Base-by-base conservation (phyloP, 805 yeast species). In the Debaryomyces tyrocola region DNA sequence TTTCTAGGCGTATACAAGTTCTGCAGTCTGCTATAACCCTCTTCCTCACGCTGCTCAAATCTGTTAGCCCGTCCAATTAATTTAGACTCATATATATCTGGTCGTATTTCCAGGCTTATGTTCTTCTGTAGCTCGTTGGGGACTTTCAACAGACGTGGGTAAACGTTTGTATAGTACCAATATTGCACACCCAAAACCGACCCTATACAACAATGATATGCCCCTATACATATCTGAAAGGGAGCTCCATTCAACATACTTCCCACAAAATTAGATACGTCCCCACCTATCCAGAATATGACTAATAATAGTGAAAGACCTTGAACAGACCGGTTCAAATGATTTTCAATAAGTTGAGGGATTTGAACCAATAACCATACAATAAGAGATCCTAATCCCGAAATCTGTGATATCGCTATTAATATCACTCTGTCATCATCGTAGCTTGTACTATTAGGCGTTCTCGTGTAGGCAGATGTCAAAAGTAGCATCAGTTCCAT, bases 201-300 rank as follows among this genome's bases (percentile, higher is more conserved):
- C 64, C 91, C 97, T 50, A 87, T 86, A 47, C 75, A 65, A 42
- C 92, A 70, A 60, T 87, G 90, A 65, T 91, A 91, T 2, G 78
- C 48, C 0, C 95, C 88, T 14, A 90, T 69, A 18, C 83, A 68
- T 9, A 82, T 77, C 61, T 90, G 97, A 65, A 90, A 91, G n/a
- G 85, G 82, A 50, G 96, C 89, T 0, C 97, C 97, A n/a, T 31
- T 31, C 11, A 6, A 31, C 11, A 11, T 4, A 14, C 34, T 31
- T 31, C 4, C 34, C 0, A 77, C 39, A 24, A 84, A 63, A 37
- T 81, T 77, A 7, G 82, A 74, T 17, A 74, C 63, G 38, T 57
- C 76, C 14, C 76, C 75, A 4, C 62, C 53, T 33, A 69, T 63
- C 74, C 75, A 67, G 49, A 64, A 61, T 8, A 53, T 47, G 31